These are phyloP conservation scores for Lavandula angustifolia DNA, from an alignment of 257 asterid species.

Conservation along the genomic window DNA sequence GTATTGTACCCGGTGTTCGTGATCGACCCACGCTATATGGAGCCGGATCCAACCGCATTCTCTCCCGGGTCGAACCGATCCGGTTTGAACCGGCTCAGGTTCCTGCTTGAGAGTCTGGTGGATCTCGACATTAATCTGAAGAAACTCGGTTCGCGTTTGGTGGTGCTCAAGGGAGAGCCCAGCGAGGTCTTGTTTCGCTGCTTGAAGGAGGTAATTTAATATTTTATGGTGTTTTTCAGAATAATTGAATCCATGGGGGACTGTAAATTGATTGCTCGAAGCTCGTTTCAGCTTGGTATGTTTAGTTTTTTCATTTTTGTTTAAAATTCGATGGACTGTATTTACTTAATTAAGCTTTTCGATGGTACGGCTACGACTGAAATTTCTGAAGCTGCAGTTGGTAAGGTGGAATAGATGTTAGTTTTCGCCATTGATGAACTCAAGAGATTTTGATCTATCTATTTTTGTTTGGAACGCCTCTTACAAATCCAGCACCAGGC, in stretches of 20 bases:
- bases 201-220: slow-evolving; percentile 63
- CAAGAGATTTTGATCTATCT: slow-evolving; percentile 7
- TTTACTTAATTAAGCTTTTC: neutral
- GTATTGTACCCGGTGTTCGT: slow-evolving; percentile 81
- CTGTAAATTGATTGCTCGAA: slow-evolving; percentile 1
- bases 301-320: neutral
- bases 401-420: neutral
- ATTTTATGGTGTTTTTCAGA: neutral
- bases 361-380: too few relatives aligned
- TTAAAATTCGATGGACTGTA: neutral
- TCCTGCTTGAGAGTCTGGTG: slow-evolving; percentile 73
- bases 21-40: slow-evolving; percentile 95
- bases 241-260: neutral
- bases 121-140: slow-evolving; percentile 71
- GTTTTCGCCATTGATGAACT: neutral
- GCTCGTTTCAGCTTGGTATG: slow-evolving; percentile 15
- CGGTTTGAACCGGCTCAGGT: slow-evolving; percentile 81
- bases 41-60: slow-evolving; percentile 65
- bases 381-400: neutral
- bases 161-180: slow-evolving; percentile 92
- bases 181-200: slow-evolving; percentile 60
- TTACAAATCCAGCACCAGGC: neutral
- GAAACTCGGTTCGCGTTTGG: slow-evolving; percentile 74
- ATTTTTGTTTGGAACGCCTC: neutral
- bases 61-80: slow-evolving; percentile 73